phyloP scores from a whole-genome alignment of 2,329 filamentous ascomycete genomes.

The Talaromyces sp. region DNA sequence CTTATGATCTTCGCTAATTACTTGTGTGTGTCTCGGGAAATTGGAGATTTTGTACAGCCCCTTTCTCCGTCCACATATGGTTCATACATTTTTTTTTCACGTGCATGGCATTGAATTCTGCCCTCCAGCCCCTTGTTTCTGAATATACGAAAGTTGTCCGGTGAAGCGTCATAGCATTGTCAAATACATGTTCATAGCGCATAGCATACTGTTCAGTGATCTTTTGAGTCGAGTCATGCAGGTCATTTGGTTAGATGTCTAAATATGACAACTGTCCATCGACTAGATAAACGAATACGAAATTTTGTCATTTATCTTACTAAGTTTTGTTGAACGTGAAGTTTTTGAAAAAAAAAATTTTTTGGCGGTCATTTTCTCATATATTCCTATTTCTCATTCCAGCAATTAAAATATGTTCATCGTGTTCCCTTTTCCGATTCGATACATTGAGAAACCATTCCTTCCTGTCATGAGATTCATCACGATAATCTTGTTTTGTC shows the following conservation, averaged over 20 bases:
- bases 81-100: neutral
- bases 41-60: neutral
- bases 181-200: slow-evolving; percentile 82
- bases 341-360: neutral
- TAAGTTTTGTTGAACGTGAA: too few relatives aligned
- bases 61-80: neutral
- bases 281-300: too few relatives aligned
- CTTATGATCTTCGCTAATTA: slow-evolving; percentile 37
- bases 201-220: slow-evolving; percentile 54
- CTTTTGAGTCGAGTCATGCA: neutral
- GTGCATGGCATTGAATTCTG: neutral
- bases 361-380: neutral
- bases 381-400: neutral
- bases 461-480: neutral
- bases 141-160: neutral
- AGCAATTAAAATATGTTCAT: neutral
- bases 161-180: slow-evolving; percentile 69
- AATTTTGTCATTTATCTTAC: too few relatives aligned
- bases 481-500: neutral
- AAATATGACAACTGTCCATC: too few relatives aligned
- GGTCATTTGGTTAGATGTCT: neutral
- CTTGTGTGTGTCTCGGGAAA: neutral
- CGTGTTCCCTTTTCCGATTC: neutral
- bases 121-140: neutral
- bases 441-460: neutral